A percentile compares a stretch with the other conserved stretches of the same genome.
Conservation (phyloP, 441 rosid species). For the Syzygium syzygioides region DNA sequence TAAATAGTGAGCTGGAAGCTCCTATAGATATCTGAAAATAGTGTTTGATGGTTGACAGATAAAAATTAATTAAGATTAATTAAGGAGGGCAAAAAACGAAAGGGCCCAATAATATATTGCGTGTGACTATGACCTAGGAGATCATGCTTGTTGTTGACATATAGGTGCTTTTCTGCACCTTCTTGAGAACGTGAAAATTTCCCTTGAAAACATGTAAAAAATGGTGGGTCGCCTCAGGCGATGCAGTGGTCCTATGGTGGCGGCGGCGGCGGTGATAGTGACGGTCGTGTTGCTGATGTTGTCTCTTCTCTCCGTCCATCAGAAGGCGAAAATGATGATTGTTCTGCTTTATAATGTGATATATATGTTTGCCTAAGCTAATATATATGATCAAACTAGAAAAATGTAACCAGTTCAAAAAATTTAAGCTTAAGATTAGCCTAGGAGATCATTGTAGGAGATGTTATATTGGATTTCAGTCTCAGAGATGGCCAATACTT, state of each 20-base stretch:
- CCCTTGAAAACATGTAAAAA: rapidly evolving
- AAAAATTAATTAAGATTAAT: too few species aligned
- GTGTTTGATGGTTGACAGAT: too few species aligned
- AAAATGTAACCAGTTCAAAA: too few species aligned
- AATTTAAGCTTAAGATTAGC: too few species aligned
- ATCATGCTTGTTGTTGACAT: neutral
- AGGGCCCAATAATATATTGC: rapidly evolving
- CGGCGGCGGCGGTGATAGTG: rapidly evolving
- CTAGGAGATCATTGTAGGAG: too few species aligned
- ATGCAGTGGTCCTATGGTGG: neutral
- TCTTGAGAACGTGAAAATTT: neutral
- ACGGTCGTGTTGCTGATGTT: neutral
- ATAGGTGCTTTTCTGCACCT: neutral
- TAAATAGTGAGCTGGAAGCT: neutral
- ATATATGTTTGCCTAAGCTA: neutral
- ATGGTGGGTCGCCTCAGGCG: neutral
- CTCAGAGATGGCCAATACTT: too few species aligned
- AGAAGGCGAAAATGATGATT: neutral
- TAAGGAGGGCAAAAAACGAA: neutral
- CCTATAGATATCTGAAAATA: neutral
- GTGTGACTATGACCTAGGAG: neutral
- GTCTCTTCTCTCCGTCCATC: neutral
- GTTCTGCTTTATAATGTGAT: rapidly evolving
- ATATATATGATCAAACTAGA: neutral
- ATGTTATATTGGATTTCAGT: too few species aligned